Conservation (phyloP, 73 alveolate species). For the Tetrahymena thermophila region DNA sequence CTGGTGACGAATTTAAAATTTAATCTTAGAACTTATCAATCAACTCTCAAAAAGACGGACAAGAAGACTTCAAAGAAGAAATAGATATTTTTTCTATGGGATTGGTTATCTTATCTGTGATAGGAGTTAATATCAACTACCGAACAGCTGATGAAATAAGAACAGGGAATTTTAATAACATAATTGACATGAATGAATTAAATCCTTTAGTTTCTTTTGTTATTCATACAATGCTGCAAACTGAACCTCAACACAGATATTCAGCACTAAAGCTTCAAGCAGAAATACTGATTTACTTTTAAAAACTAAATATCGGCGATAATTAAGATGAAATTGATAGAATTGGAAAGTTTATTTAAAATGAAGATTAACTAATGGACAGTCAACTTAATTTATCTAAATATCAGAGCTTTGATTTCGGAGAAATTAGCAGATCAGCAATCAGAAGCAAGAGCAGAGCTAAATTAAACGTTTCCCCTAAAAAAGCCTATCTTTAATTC, state of each 20-base stretch:
- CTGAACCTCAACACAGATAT: background rate
- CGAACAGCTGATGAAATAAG: background rate
- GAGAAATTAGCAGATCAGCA: background rate
- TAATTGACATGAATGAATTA: background rate
- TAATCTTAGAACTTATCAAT: background rate
- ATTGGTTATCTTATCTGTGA: background rate
- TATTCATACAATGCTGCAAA: background rate
- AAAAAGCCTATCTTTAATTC: background rate
- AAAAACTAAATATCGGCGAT: background rate
- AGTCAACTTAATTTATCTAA: background rate
- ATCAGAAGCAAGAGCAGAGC: background rate
- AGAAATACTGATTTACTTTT: background rate
- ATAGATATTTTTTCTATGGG: background rate
- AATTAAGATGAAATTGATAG: background rate
- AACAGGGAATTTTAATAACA: background rate
- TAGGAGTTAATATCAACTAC: background rate
- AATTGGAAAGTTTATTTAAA: background rate
- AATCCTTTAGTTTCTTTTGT: background rate
- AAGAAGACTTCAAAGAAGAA: background rate
- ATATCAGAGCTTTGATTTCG: background rate
- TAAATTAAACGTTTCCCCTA: background rate
- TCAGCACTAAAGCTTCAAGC: background rate
- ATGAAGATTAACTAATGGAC: background rate
- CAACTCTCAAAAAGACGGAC: background rate
- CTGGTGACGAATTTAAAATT: background rate